A percentile compares a stretch with the other conserved stretches of the same genome.
These are phyloP conservation scores for Erodium trifolium DNA, from an alignment of 441 rosid genomes.

Conservation along the genomic window DNA sequence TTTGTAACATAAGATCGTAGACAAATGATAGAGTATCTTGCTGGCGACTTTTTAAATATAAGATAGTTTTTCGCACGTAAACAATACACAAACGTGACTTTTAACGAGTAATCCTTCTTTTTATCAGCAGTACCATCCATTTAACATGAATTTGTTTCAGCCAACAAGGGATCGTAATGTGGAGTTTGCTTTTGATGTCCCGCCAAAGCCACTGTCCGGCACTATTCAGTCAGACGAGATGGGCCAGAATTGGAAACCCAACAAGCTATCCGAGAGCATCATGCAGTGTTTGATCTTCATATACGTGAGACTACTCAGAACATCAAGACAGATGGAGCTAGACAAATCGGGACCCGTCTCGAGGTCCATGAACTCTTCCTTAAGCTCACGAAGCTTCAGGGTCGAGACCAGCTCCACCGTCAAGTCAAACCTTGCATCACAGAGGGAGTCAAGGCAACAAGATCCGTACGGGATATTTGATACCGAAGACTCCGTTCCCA, in stretches of 20 bases:
- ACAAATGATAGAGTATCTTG: no score
- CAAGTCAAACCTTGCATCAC: constrained; percentile 35
- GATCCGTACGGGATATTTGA: constrained; percentile 80
- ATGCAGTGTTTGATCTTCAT: constrained; percentile 79
- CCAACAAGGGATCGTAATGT: constrained; percentile 39
- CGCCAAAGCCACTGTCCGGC: constrained; percentile 53
- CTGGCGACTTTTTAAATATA: no score
- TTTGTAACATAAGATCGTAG: no score
- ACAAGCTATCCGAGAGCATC: constrained; percentile 77
- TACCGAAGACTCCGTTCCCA: constrained; percentile 60
- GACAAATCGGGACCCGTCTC: constrained; percentile 67
- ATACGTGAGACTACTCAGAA: constrained; percentile 65
- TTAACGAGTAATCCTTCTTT: not conserved
- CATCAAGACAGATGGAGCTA: constrained; percentile 71
- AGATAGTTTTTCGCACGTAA: no score
- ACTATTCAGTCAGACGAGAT: constrained; percentile 49
- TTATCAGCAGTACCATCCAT: not conserved
- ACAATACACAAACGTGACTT: no score
- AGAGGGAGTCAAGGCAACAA: constrained; percentile 69
- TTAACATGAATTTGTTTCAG: constrained; percentile 28
- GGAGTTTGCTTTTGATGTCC: constrained; percentile 34
- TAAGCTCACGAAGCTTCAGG: constrained; percentile 64
- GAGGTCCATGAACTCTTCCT: constrained; percentile 45
- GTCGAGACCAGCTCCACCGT: constrained; percentile 41
- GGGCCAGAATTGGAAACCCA: constrained; percentile 60